Evolutionary conservation across 176 grass and related monocot genomes (phyloP), one percentile per base, ranked within the genome.

Genomic region (Triticum timopheevii): DNA sequence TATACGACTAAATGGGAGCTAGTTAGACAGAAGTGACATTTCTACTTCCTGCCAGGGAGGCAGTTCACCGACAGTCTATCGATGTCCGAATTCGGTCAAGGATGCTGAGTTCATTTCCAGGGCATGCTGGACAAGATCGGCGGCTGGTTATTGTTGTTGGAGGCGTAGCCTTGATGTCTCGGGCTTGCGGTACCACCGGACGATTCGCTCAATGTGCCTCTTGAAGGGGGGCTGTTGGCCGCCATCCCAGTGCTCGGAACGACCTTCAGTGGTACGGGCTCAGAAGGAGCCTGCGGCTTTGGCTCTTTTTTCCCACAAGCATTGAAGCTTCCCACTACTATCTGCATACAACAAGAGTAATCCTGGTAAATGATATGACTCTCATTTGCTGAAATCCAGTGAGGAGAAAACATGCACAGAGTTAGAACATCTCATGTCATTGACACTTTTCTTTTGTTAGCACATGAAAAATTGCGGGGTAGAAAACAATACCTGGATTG

Each of bases 261-360:
- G 4, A 85, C 34, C 89, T 94, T 96, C 74, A 22, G 22, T 39
- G 88, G 86, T 24, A 42, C 70, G 1, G 75, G 88, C 1, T 94
- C 87, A 39, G 80, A 86, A 50, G 62, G 77, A 85, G 28, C 85
- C 30, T 79, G 79, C 17, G 85, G 84, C 82, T 97, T 94, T 31
- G 89, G 49, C 65, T 86, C 76, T 38, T 90, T 95, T 82, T 91
- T 94, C 15, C 92, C 88, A 15, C 90, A 89, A 44, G 94, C 86
- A 77, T 91, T 82, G 77, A 98, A 98, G 78, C 96, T 95, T 78
- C 96, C 96, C 4, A 95, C 62, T 7, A 98, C 92, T 50, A 98
- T 89, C 96, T 98, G 82, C 40, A 80, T 45, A 47, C 44, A 74
- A 49, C 33, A 87, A 3, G 13, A 34, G 31, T 31, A 82, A 64